phyloP scores from a whole-genome alignment of 148 eudicot genomes.

The Rhododendron molle region DNA sequence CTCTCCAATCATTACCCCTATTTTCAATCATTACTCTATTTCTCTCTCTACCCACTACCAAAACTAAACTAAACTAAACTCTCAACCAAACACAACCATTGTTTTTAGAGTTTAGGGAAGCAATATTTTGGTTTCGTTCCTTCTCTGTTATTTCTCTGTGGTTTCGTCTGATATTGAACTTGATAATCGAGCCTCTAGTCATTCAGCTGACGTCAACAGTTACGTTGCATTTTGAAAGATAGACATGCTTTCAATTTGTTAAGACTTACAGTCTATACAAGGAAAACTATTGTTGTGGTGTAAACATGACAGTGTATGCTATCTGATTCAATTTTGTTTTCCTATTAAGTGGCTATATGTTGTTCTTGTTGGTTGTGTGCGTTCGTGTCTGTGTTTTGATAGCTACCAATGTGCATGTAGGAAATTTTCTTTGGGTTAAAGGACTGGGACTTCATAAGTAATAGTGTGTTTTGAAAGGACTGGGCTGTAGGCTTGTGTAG shows the following conservation, averaged over 20 bases:
- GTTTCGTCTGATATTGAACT: neutral
- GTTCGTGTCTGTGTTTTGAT: neutral
- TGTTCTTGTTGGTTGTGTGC: neutral
- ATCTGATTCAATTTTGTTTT: neutral
- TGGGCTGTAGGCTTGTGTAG: neutral
- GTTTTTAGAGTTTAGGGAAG: neutral
- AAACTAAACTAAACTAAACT: too few species aligned
- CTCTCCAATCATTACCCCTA: too few species aligned
- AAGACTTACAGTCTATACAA: neutral
- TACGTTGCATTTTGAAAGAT: neutral
- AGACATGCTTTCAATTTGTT: neutral
- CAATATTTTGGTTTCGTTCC: neutral
- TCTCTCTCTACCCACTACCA: too few species aligned
- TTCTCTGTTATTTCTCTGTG: neutral
- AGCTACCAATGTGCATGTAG: neutral
- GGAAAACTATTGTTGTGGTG: neutral
- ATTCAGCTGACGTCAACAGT: neutral
- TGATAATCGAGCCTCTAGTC: neutral
- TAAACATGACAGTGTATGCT: neutral
- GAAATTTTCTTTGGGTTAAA: neutral
- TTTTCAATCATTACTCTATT: too few species aligned
- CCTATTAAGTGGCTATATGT: neutral
- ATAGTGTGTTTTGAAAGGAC: neutral
- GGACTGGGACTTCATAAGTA: neutral
- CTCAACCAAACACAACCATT: too few species aligned